Evolutionary conservation across 1,284 basidiomycete species (phyloP).

Genomic region (Ceratobasidium sp.): DNA sequence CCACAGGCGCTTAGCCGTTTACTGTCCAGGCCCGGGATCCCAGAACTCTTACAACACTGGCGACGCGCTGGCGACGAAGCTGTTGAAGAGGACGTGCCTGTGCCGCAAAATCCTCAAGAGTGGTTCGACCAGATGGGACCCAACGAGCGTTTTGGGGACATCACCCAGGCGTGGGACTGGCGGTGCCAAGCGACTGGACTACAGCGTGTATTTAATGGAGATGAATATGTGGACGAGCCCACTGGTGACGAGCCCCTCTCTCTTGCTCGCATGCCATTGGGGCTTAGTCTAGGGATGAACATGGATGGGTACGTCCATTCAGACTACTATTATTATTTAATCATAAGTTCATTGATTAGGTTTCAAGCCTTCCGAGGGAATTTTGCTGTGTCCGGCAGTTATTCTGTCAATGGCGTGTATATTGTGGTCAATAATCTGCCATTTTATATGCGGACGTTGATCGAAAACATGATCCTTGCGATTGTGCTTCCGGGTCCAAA

Average conservation of each 20-base stretch:
- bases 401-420: neutral
- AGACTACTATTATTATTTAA: neutral
- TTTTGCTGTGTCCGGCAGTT: too few species aligned
- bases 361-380: neutral
- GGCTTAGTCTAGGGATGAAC: neutral
- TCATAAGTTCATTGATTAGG: too few species aligned
- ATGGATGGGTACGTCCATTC: neutral
- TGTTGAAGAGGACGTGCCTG: neutral
- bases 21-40: neutral
- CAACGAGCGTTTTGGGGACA: neutral
- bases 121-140: neutral
- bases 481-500: constrained; percentile 32
- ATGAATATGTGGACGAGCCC: neutral
- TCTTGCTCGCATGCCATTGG: neutral
- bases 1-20: neutral
- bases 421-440: constrained; percentile 21
- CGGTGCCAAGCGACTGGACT: neutral
- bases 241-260: neutral
- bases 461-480: constrained; percentile 12
- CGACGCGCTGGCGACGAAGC: neutral
- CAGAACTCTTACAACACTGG: neutral
- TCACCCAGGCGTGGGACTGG: neutral
- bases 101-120: neutral
- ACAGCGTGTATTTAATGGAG: neutral
- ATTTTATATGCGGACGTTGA: neutral